Evolutionary conservation across 768 basidiomycete genomes (phyloP).

Genomic region (Xerocomus brunneocitrinus): DNA sequence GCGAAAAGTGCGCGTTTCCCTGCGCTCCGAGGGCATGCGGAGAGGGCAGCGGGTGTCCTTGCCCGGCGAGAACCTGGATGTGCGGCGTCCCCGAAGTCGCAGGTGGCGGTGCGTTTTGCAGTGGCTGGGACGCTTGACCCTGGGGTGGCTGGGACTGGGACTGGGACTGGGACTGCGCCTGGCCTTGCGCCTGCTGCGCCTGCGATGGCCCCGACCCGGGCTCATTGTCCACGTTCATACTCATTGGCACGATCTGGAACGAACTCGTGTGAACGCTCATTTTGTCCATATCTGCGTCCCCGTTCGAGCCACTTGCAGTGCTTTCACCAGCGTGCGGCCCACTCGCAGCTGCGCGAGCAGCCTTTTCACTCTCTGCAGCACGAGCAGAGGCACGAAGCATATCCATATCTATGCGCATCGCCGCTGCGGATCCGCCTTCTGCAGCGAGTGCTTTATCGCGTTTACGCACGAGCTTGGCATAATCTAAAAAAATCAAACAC

Average conservation of each 20-base stretch:
- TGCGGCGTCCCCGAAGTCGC: slow-evolving; percentile 9
- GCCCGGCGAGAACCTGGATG: slow-evolving; percentile 12
- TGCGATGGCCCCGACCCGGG: slow-evolving; percentile 3
- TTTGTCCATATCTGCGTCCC: slow-evolving; percentile 22
- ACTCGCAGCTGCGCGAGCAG: slow-evolving; percentile 25
- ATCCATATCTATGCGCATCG: slow-evolving; percentile 64
- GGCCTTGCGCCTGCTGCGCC: background rate
- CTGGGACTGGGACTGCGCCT: background rate
- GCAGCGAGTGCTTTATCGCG: slow-evolving; percentile 57
- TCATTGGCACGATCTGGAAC: slow-evolving; percentile 45
- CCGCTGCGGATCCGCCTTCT: slow-evolving; percentile 44
- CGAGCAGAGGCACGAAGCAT: slow-evolving; percentile 68
- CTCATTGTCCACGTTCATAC: slow-evolving; percentile 19
- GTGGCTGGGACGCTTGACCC: slow-evolving; percentile 5
- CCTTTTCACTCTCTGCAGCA: slow-evolving; percentile 44
- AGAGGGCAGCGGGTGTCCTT: slow-evolving; percentile 7
- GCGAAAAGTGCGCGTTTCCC: slow-evolving; percentile 5
- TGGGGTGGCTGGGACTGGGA: background rate
- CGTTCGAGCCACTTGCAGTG: slow-evolving; percentile 5
- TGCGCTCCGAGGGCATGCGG: background rate
- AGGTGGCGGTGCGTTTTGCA: slow-evolving; percentile 1
- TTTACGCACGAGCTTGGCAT: slow-evolving; percentile 79
- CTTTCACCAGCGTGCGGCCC: slow-evolving; percentile 23
- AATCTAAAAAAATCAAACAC: slow-evolving; percentile 43
- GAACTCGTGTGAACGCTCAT: slow-evolving; percentile 50